phyloP scores from a whole-genome alignment of 768 basidiomycete genomes.

The Xerocomellus dryophilus region DNA sequence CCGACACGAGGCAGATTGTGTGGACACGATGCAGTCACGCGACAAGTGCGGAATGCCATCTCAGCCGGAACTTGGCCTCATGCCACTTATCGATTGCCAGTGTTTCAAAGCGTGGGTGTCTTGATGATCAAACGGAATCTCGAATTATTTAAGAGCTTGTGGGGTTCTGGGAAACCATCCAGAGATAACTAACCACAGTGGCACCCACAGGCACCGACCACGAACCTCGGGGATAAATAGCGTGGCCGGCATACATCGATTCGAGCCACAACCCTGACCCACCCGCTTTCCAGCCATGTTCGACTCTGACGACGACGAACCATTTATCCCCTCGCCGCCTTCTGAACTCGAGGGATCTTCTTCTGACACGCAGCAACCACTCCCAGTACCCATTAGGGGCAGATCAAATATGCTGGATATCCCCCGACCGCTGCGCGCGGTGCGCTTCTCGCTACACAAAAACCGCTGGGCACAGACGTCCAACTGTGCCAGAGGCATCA shows the following conservation, averaged over 20 bases:
- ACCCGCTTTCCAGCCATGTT: conserved; percentile 21
- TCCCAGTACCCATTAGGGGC: conserved; percentile 13
- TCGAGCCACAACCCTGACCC: conserved; percentile 7
- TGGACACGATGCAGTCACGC: conserved; percentile 27
- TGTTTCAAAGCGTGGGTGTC: conserved; percentile 10
- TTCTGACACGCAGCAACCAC: conserved; percentile 27
- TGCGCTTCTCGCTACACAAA: conserved; percentile 33
- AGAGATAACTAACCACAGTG: neutral
- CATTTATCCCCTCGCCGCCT: conserved; percentile 30
- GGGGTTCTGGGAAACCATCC: neutral
- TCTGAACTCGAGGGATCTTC: conserved; percentile 26
- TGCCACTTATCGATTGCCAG: conserved; percentile 22
- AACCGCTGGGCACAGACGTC: conserved; percentile 34
- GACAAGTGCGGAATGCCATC: neutral
- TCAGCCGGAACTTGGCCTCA: conserved; percentile 26
- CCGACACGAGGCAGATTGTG: conserved; percentile 22
- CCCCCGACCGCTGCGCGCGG: conserved; percentile 30
- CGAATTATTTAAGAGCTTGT: conserved; percentile 17
- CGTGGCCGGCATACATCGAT: conserved; percentile 9
- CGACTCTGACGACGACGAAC: conserved; percentile 29
- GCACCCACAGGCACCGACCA: conserved; percentile 4
- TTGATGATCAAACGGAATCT: conserved; percentile 3
- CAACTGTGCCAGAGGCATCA: conserved; percentile 34
- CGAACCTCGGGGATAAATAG: conserved; percentile 11
- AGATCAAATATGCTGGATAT: conserved; percentile 23